These are phyloP conservation scores for Trametes pubescens DNA, from an alignment of 1,284 basidiomycete genomes.

Conservation along the genomic window DNA sequence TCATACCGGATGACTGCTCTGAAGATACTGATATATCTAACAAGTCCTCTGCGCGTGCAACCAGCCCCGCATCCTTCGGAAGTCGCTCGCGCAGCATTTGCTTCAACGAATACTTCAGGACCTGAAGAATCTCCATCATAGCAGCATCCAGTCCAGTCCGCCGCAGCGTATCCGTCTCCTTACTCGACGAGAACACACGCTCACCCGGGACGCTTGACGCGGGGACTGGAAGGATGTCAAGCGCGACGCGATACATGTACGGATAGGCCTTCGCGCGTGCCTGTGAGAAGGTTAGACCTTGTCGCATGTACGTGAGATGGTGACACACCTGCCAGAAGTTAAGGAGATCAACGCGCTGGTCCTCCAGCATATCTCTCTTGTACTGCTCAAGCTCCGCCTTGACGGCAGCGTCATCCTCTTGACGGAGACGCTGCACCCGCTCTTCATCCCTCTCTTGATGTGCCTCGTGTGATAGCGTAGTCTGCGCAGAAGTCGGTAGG, in stretches of 20 bases:
- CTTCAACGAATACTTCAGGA: constrained; percentile 38
- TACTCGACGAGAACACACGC: constrained; percentile 39
- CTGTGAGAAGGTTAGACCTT: too few species aligned
- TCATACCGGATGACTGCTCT: neutral
- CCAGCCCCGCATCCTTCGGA: neutral
- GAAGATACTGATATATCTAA: constrained; percentile 6
- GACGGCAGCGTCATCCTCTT: constrained; percentile 3
- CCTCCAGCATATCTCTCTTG: neutral
- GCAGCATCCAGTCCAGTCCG: constrained; percentile 22
- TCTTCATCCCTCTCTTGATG: neutral
- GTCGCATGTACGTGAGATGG: too few species aligned
- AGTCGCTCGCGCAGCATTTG: constrained; percentile 3
- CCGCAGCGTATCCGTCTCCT: constrained; percentile 33
- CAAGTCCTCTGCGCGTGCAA: constrained; percentile 5
- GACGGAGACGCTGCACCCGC: neutral
- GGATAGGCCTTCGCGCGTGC: constrained; percentile 21
- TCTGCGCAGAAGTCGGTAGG: too few species aligned
- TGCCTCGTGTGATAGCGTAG: neutral
- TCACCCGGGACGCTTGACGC: constrained; percentile 41
- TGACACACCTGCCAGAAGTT: constrained; percentile 11
- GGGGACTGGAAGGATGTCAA: constrained; percentile 39
- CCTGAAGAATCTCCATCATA: constrained; percentile 39
- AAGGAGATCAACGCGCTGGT: constrained; percentile 1
- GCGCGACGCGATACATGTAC: constrained; percentile 29
- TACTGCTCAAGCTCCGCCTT: constrained; percentile 9